Evolutionary conservation across 2,329 filamentous ascomycete species (phyloP).

Genomic region (Calycina marina): DNA sequence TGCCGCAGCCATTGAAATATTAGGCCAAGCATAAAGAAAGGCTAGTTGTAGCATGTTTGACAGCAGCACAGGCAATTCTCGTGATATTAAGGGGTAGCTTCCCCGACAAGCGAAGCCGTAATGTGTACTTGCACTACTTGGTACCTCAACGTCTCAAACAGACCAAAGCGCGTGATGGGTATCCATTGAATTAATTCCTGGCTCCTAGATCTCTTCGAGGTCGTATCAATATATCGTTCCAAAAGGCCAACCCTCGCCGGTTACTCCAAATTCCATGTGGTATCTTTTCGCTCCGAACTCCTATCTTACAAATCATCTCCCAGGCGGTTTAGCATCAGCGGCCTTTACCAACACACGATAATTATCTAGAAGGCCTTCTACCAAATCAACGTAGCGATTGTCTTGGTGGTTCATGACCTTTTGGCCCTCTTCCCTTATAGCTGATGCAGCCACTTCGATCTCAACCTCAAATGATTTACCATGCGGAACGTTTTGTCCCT

Average conservation of each 20-base stretch:
- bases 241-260: background rate
- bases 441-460: conserved; percentile 52
- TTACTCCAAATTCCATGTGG: too few relatives aligned
- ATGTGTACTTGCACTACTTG: too few relatives aligned
- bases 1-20: too few relatives aligned
- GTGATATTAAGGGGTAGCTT: too few relatives aligned
- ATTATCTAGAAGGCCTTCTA: conserved; percentile 65
- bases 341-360: conserved; percentile 17
- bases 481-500: conserved; percentile 14
- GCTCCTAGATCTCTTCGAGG: too few relatives aligned
- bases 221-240: background rate
- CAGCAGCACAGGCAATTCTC: too few relatives aligned
- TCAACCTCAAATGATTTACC: conserved; percentile 59
- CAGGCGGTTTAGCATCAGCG: background rate
- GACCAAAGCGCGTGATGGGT: too few relatives aligned
- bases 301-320: background rate
- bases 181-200: too few relatives aligned
- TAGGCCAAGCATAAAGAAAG: too few relatives aligned
- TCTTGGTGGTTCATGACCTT: conserved; percentile 34
- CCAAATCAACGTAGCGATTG: conserved; percentile 50
- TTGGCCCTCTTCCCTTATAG: conserved; percentile 51
- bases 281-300: conserved; percentile 1
- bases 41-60: too few relatives aligned
- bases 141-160: too few relatives aligned
- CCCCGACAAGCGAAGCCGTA: too few relatives aligned